A percentile compares a stretch with the other conserved stretches of the same genome.
phyloP scores from a whole-genome alignment of 2,329 filamentous ascomycete species.

The Pestalotiopsis sp. region DNA sequence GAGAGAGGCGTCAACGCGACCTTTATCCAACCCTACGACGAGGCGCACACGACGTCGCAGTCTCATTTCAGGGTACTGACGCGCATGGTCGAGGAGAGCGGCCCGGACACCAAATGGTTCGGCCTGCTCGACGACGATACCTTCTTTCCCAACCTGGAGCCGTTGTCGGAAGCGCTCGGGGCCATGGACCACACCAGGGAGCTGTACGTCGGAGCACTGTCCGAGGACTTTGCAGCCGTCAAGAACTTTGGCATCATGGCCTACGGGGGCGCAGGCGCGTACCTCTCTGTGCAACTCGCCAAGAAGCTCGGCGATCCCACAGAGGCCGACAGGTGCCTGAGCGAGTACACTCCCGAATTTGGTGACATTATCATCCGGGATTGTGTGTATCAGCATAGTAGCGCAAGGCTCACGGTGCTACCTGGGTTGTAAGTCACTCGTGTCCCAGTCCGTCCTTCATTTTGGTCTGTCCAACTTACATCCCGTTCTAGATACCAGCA shows the following conservation, averaged over 20 bases:
- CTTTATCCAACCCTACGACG: conserved; percentile 33
- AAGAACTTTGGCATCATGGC: conserved; percentile 57
- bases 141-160: conserved; percentile 57
- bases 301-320: conserved; percentile 46
- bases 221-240: conserved; percentile 55
- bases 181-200: conserved; percentile 48
- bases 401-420: conserved; percentile 53
- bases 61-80: conserved; percentile 58
- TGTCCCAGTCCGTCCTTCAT: neutral
- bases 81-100: conserved; percentile 38
- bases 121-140: conserved; percentile 64
- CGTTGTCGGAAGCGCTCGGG: conserved; percentile 45
- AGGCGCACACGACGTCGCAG: conserved; percentile 43
- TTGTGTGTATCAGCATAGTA: conserved; percentile 56
- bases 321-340: conserved; percentile 44
- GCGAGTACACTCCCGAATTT: conserved; percentile 36
- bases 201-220: conserved; percentile 56
- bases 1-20: conserved; percentile 33
- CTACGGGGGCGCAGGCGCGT: conserved; percentile 61
- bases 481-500: conserved; percentile 39
- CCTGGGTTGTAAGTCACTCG: conserved; percentile 42
- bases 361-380: conserved; percentile 59
- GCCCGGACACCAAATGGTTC: conserved; percentile 50
- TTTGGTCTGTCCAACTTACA: neutral
- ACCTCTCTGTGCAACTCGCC: conserved; percentile 54